phyloP scores from a whole-genome alignment of 441 rosid species.

The Aquilaria agallochum region DNA sequence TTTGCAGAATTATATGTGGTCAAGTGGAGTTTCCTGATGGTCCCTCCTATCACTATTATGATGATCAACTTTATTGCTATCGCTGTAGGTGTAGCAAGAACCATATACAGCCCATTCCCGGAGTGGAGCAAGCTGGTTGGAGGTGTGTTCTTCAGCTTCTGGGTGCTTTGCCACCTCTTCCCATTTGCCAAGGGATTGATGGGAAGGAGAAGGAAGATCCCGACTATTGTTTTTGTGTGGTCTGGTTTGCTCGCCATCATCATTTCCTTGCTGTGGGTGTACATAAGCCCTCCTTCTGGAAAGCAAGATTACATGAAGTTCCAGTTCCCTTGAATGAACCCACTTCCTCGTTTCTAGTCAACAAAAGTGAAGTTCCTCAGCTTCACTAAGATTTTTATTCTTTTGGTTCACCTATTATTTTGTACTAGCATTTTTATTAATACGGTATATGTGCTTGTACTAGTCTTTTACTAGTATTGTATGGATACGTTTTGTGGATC shows the following conservation, averaged over 20 bases:
- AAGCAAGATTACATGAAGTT: slow-evolving; percentile 50
- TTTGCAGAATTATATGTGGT: slow-evolving; percentile 53
- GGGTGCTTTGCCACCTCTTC: slow-evolving; percentile 67
- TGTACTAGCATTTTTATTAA: neutral
- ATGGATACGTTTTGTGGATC: no score
- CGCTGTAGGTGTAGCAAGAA: slow-evolving; percentile 50
- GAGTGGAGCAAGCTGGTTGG: slow-evolving; percentile 74
- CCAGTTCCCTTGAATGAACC: slow-evolving; percentile 46
- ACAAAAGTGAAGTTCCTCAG: slow-evolving; percentile 28
- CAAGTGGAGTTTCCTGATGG: slow-evolving; percentile 61
- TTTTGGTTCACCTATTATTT: neutral
- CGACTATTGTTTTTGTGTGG: slow-evolving; percentile 66
- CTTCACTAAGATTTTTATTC: slow-evolving; percentile 14
- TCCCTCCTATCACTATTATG: slow-evolving; percentile 61
- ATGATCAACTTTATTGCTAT: slow-evolving; percentile 55
- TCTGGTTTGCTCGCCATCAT: slow-evolving; percentile 52
- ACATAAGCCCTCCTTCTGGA: slow-evolving; percentile 51
- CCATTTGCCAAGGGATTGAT: slow-evolving; percentile 71
- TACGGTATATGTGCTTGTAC: no score
- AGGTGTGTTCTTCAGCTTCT: slow-evolving; percentile 74
- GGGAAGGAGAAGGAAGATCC: slow-evolving; percentile 65
- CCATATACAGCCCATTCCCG: slow-evolving; percentile 53
- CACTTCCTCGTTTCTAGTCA: neutral
- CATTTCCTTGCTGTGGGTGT: slow-evolving; percentile 53
- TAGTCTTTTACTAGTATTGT: no score